Evolutionary conservation across 192 early-diverging fungal species (phyloP), one percentile per base, ranked within the genome.

Genomic region (Lobulomyces angularis): DNA sequence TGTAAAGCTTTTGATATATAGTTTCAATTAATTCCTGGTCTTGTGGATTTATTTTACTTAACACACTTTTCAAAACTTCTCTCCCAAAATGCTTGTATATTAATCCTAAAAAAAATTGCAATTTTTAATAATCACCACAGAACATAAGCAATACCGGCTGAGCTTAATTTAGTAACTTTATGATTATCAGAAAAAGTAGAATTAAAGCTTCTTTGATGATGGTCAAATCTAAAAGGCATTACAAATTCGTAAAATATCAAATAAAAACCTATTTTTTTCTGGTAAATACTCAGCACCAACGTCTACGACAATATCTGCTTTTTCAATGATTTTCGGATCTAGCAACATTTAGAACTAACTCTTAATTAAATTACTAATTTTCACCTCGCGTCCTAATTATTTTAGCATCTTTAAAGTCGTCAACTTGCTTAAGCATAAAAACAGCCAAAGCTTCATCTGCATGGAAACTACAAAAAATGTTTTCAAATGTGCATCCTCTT

Each of bases 71-170:
- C 46, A 16, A 78, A 2, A 92, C 81, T 31, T 84, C 71, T 28
- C 76, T 67, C 19, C 92, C 92, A 60, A 86, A 97, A 55, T 94
- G 90, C 61, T 59, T 69, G 42, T 20, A 35, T 26, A 24, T 11
- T 39, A 16, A 61, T 28, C 7, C 16, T 14, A 9, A 20, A 27
- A 51, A 11, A 19, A 43, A 12, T 43, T 11, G 17, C n/a, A n/a
- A n/a, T n/a, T n/a, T 31, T 45, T n/a, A 39, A 14, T 16, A 14
- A 3, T 44, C n/a, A n/a, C 14, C 17, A 54, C 22, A 50, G 14
- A 55, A 93, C 94, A 81, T 97, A 97, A 32, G 94, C 70, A 5
- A 97, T 61, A 2, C 92, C 92, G n/a, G 92, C 92, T 50, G 80
- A 83, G 55, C 87, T 91, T 36, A 97, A 73, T 65, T 87, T 88